A percentile compares a stretch with the other conserved stretches of the same genome.
phyloP scores from a whole-genome alignment of 208 protist species.

The Wallacemonas sp. region DNA sequence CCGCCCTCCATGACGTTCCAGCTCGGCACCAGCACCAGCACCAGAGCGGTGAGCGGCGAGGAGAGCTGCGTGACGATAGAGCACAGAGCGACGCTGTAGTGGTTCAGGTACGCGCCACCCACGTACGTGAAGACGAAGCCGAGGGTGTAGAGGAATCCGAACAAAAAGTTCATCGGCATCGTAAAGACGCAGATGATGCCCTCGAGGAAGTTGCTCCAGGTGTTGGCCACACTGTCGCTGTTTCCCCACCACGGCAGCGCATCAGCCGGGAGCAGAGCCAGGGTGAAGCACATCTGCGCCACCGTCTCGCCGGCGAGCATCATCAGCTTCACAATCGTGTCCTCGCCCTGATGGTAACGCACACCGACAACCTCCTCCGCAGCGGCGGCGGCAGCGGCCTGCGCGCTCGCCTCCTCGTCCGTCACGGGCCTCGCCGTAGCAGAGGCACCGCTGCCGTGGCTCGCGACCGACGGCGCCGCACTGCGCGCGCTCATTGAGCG shows the following conservation, averaged over 20 bases:
- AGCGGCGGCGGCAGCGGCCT: slow-evolving; percentile 20
- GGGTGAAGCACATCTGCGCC: slow-evolving; percentile 62
- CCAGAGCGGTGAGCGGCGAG: slow-evolving; percentile 69
- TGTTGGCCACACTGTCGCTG: slow-evolving; percentile 47
- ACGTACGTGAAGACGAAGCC: slow-evolving; percentile 83
- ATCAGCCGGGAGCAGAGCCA: slow-evolving; percentile 73
- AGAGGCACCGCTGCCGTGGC: background rate
- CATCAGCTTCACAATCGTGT: slow-evolving; percentile 81
- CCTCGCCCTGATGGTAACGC: slow-evolving; percentile 63
- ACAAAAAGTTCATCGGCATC: slow-evolving; percentile 62
- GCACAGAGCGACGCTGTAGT: slow-evolving; percentile 82
- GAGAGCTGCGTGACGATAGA: slow-evolving; percentile 82
- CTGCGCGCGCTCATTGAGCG: background rate
- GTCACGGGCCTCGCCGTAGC: background rate
- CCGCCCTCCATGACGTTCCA: slow-evolving; percentile 66
- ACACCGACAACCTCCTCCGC: slow-evolving; percentile 30
- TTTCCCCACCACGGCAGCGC: slow-evolving; percentile 80
- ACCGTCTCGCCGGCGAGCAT: slow-evolving; percentile 73
- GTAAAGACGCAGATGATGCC: slow-evolving; percentile 67
- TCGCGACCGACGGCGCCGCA: background rate
- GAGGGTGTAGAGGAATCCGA: slow-evolving; percentile 72
- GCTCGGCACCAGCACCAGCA: slow-evolving; percentile 68
- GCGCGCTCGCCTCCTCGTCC: background rate
- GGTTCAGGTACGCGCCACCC: slow-evolving; percentile 82
- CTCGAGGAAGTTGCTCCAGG: slow-evolving; percentile 70